Evolutionary conservation across 768 basidiomycete genomes (phyloP).

Genomic region (Boletus patriciae): DNA sequence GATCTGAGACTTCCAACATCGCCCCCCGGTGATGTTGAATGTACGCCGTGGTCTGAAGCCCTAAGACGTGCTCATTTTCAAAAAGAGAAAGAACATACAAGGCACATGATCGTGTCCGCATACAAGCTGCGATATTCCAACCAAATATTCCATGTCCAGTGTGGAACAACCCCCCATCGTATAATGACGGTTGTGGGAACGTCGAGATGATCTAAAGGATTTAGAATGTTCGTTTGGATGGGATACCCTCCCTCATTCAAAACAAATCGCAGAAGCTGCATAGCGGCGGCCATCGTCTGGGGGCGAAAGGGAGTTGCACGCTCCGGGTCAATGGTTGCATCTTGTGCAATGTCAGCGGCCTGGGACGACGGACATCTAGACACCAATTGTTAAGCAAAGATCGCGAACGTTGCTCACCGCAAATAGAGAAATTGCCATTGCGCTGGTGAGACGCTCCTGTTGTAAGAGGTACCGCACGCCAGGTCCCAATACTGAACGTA

Average conservation of each 20-base stretch:
- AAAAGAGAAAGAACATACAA: constrained; percentile 41
- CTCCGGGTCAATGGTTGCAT: background rate
- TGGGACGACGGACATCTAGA: constrained; percentile 7
- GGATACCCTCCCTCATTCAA: constrained; percentile 31
- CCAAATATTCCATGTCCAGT: constrained; percentile 70
- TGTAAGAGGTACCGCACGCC: constrained; percentile 13
- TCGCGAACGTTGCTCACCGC: constrained; percentile 27
- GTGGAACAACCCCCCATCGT: constrained; percentile 54
- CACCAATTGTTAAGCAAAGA: background rate
- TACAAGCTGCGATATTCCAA: constrained; percentile 50
- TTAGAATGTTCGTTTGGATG: constrained; percentile 3
- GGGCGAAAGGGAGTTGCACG: constrained; percentile 41
- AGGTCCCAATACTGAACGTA: constrained; percentile 4
- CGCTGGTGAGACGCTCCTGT: constrained; percentile 33
- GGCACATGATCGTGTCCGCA: constrained; percentile 46
- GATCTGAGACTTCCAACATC: constrained; percentile 1
- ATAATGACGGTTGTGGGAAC: constrained; percentile 50
- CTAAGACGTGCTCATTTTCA: background rate
- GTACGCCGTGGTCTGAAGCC: constrained; percentile 52
- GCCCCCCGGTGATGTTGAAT: constrained; percentile 40
- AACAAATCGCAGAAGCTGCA: constrained; percentile 45
- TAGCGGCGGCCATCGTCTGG: constrained; percentile 43
- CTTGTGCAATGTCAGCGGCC: constrained; percentile 22
- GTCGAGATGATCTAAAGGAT: constrained; percentile 35
- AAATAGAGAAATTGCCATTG: constrained; percentile 39